Base-by-base conservation (phyloP, 2,329 filamentous ascomycete species). In the Ceratocystis papillata region DNA sequence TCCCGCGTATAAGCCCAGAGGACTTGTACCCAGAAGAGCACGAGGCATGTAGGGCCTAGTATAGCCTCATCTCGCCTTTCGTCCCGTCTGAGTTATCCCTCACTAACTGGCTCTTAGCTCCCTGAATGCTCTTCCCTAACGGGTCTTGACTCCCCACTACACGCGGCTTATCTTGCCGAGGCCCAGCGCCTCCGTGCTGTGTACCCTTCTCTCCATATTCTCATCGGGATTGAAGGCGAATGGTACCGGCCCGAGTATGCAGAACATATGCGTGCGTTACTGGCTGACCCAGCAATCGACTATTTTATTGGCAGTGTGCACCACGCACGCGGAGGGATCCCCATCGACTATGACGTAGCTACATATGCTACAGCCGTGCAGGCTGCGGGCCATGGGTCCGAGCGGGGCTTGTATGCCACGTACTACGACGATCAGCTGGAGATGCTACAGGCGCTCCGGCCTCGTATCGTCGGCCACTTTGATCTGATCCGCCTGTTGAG, bases 291-390 rank as follows among this genome's bases (percentile, higher is more conserved):
- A 48, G 76, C 77, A 8, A 81, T 96, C 68, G 93, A 97, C 76
- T 89, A 95, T 76, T 96, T 96, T 78, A 81, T 99, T 73, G 94
- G 94, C 67, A 95, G 89, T 1, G 82, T 97, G 62, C 94, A 99
- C 77, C 94, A 99, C 75, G 88, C 92, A 6, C 84, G 89, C 72
- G 86, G 86, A 17, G 86, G 86, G 17, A 80, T 93, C 55, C 92
- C 94, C 5, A 96, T 99, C 72, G 94, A 99, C 78, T 96, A 88
- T 74, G 87, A 95, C 76, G 76, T 75, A 5, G 76, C 78, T 0
- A 80, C 82, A 73, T 97, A 94, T 73, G 77, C 79, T 22, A 74
- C 78, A 17, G 89, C 89, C n/a, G 78, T 85, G 55, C 75, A 78
- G 8, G 74, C 76, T 8, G 72, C 76, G n/a, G 61, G 6, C 53